Evolutionary conservation across 108 stramenopile genomes (phyloP), one percentile per base, ranked within the genome.

Genomic region (Parmales sp.): DNA sequence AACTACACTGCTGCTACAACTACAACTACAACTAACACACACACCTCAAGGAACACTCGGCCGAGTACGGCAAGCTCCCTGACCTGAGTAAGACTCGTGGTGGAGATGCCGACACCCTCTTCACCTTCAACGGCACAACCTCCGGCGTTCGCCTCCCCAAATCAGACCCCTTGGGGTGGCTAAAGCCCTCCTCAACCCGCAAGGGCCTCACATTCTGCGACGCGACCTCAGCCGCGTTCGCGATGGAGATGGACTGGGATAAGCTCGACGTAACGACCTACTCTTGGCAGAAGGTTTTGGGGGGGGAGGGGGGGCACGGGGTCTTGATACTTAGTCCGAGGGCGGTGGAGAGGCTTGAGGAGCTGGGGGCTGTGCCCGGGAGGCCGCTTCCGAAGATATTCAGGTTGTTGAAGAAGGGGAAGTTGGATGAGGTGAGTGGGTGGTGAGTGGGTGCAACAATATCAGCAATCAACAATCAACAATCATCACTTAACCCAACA

Each of bases 121-220:
- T 99, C 86, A 97, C 98, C 50, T 99, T 92, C 80, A 99, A 97
- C 82, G 98, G 98, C 65, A 99, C 98, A n/a, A 99, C 96, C 38
- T 88, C 86, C 68, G 98, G 98, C 45, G 98, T 95, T 41, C 90
- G 92, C 71, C 92, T 99, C 20, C 90, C 85, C 25, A n/a, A n/a
- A n/a, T n/a, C n/a, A n/a, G n/a, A n/a, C n/a, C 88, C 94, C 69
- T 68, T 60, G 7, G 95, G 94, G 22, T 91, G 90, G 78, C n/a
- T n/a, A n/a, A 43, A 43, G 41, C 45, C 66, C 18, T 74, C 91
- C 37, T 91, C 90, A 60, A 84, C 92, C 68, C 85, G 96, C 22
- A 82, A 82, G 38, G 98, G 98, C 39, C 64, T 99, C 39, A 95
- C 96, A 20, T 70, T 99, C 46, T 93, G 92, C 78, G 98, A 99